phyloP scores from a whole-genome alignment of 2,329 filamentous ascomycete species.

The Pleoardoris graminearum region DNA sequence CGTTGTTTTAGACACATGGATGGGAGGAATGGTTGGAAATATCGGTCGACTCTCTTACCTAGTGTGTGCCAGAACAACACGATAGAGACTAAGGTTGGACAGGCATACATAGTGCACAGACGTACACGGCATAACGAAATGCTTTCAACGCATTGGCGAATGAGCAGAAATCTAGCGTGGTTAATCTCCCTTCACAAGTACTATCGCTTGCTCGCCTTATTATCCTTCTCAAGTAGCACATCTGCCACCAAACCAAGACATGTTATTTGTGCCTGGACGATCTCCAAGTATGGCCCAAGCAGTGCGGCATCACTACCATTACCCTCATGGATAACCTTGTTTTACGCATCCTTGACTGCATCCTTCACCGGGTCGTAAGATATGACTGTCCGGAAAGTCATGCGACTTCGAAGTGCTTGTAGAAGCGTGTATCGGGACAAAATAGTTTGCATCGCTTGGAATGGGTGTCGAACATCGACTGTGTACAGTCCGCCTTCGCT shows the following conservation, averaged over 20 bases:
- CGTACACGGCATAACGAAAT: too few species aligned
- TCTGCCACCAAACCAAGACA: not conserved
- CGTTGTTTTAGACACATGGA: too few species aligned
- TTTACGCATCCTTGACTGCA: constrained; percentile 58
- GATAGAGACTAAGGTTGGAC: too few species aligned
- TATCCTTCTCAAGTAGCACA: not conserved
- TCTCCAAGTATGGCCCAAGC: constrained; percentile 56
- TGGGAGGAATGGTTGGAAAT: too few species aligned
- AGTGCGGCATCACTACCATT: constrained; percentile 75
- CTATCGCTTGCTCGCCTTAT: not conserved
- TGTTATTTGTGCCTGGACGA: not conserved
- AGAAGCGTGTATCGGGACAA: constrained; percentile 62
- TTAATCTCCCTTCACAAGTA: not conserved
- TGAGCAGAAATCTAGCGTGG: too few species aligned
- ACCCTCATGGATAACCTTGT: constrained; percentile 63
- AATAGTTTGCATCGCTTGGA: constrained; percentile 53
- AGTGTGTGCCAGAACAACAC: too few species aligned
- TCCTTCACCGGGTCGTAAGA: constrained; percentile 45
- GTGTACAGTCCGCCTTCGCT: constrained; percentile 18
- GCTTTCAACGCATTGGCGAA: too few species aligned
- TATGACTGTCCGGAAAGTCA: constrained; percentile 60
- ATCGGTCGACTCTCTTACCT: too few species aligned
- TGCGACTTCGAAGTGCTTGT: constrained; percentile 54
- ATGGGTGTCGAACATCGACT: not conserved
- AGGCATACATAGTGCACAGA: too few species aligned